phyloP scores from a whole-genome alignment of 345 rosid species.

The Populus ilicifolia region DNA sequence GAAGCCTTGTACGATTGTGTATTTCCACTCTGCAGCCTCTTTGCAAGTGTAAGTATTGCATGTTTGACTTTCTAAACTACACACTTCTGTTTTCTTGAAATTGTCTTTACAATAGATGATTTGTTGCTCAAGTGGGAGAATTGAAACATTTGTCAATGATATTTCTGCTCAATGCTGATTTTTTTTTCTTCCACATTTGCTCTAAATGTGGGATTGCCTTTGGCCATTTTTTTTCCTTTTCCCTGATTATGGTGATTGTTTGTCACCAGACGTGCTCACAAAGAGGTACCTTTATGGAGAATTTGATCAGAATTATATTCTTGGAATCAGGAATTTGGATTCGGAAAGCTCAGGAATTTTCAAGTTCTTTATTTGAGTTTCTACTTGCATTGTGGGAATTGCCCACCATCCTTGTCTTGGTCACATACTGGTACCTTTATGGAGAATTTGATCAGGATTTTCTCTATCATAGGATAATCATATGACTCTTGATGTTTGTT shows the following conservation, averaged over 20 bases:
- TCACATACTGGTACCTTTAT: not conserved
- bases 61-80: conserved; percentile 8
- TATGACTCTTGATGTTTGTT: no score
- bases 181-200: not conserved
- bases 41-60: conserved; percentile 74
- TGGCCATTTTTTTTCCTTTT: not conserved
- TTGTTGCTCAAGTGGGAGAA: not conserved
- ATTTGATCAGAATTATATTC: no score
- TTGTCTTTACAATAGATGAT: conserved; percentile 4
- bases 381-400: not conserved
- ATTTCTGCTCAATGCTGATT: not conserved
- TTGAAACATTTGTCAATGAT: not conserved
- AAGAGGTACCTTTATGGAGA: not conserved
- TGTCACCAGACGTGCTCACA: not conserved
- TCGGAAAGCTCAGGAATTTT: not conserved
- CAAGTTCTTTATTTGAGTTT: not conserved
- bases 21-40: conserved; percentile 93
- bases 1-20: conserved; percentile 87
- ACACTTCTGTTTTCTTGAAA: not conserved
- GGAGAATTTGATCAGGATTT: not conserved
- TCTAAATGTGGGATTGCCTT: not conserved
- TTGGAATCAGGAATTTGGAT: not conserved
- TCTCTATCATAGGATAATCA: not conserved
- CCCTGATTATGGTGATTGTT: not conserved
- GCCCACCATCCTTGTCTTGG: no score